A percentile compares a stretch with the other conserved stretches of the same genome.
phyloP scores from a whole-genome alignment of 768 basidiomycete genomes.

The Lyophyllum atratum region DNA sequence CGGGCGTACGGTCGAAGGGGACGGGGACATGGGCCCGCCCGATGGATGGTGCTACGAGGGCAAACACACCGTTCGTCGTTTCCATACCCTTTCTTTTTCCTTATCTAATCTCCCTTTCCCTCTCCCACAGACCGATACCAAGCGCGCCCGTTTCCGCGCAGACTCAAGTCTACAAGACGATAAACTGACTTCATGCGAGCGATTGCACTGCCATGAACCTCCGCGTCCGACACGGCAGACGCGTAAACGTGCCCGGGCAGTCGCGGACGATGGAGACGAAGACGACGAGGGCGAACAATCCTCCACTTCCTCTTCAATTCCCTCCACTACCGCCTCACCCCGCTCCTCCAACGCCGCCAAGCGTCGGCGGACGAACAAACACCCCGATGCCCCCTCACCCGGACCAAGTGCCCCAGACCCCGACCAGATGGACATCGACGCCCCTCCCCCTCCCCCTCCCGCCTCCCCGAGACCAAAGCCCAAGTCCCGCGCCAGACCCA shows the following conservation, averaged over 20 bases:
- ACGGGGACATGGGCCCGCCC: conserved; percentile 81
- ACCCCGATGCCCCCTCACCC: conserved; percentile 12
- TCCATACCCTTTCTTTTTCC: neutral
- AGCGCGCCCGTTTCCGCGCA: conserved; percentile 76
- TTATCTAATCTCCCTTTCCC: conserved; percentile 7
- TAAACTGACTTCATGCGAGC: conserved; percentile 63
- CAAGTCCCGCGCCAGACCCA: conserved; percentile 20
- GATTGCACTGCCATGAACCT: conserved; percentile 54
- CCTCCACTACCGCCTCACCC: conserved; percentile 16
- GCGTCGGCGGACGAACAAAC: conserved; percentile 22
- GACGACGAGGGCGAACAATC: conserved; percentile 16
- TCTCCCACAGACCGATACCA: conserved; percentile 58
- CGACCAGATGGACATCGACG: conserved; percentile 21
- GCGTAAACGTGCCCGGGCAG: conserved; percentile 29
- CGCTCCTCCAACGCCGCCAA: conserved; percentile 22
- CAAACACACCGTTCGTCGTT: conserved; percentile 63
- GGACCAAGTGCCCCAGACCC: neutral
- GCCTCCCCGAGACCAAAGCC: conserved; percentile 20
- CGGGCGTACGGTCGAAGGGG: conserved; percentile 68
- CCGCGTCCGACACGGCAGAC: conserved; percentile 26
- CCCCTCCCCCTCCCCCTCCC: conserved; percentile 3
- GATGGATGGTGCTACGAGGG: conserved; percentile 90
- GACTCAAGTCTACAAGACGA: conserved; percentile 72
- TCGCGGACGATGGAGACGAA: conserved; percentile 12
- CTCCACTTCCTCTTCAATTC: conserved; percentile 8